A percentile compares a stretch with the other conserved stretches of the same genome.
These are phyloP conservation scores for Immersiporthe knoxdaviesiana DNA, from an alignment of 2,329 filamentous ascomycete genomes.

Conservation along the genomic window DNA sequence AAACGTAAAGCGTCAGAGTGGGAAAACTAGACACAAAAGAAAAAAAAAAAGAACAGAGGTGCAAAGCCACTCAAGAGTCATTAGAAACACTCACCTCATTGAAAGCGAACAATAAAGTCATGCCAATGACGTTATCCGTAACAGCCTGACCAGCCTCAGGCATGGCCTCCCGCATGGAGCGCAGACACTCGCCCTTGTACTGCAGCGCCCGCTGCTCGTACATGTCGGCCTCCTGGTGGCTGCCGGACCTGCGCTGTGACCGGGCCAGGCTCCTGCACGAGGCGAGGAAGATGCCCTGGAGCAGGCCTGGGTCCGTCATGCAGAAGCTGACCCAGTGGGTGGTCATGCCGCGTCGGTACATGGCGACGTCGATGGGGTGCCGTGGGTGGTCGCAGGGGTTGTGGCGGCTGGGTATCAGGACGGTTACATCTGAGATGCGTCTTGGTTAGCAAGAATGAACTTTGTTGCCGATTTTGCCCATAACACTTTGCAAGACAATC, in stretches of 20 bases:
- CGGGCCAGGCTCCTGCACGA: constrained; percentile 14
- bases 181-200: constrained; percentile 15
- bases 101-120: constrained; percentile 15
- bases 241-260: neutral
- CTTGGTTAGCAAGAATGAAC: neutral
- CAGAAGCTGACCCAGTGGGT: constrained; percentile 16
- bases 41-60: neutral
- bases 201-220: constrained; percentile 19
- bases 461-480: no score
- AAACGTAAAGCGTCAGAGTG: no score
- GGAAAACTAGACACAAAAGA: neutral
- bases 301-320: constrained; percentile 17
- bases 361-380: constrained; percentile 3
- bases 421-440: constrained; percentile 5
- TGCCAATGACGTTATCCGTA: constrained; percentile 16
- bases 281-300: constrained; percentile 10
- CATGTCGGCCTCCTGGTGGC: neutral
- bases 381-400: constrained; percentile 12
- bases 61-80: neutral
- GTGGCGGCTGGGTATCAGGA: constrained; percentile 17
- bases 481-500: no score
- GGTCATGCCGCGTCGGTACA: constrained; percentile 10
- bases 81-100: constrained; percentile 13
- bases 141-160: neutral
- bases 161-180: constrained; percentile 16